phyloP scores from a whole-genome alignment of 495 filamentous ascomycete genomes.

The Penicillium antarcticum region DNA sequence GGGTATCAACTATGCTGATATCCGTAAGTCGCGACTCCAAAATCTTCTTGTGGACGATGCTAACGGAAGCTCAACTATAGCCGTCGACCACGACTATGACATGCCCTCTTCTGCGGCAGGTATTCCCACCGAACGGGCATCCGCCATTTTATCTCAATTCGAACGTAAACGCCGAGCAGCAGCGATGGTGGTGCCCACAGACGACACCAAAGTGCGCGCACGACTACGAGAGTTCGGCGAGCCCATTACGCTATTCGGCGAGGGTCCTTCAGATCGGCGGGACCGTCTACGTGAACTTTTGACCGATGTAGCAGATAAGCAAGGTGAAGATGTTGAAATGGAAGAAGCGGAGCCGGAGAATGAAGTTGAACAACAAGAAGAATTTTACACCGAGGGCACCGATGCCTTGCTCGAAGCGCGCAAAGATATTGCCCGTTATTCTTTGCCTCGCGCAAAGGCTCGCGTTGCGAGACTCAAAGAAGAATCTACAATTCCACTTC shows the following conservation, averaged over 20 bases:
- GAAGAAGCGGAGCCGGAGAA: slow-evolving; percentile 43
- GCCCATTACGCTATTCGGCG: slow-evolving; percentile 92
- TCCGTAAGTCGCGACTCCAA: slow-evolving; percentile 57
- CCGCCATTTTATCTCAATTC: slow-evolving; percentile 85
- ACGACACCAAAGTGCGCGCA: slow-evolving; percentile 80
- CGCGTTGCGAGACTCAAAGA: slow-evolving; percentile 71
- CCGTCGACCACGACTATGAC: slow-evolving; percentile 82
- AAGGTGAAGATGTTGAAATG: slow-evolving; percentile 64
- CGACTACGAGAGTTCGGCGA: slow-evolving; percentile 81
- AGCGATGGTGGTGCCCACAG: slow-evolving; percentile 90
- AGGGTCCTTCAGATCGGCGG: slow-evolving; percentile 81
- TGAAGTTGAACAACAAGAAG: slow-evolving; percentile 80
- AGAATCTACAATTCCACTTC: slow-evolving; percentile 77
- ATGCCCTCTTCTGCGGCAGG: slow-evolving; percentile 69
- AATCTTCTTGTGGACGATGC: not conserved
- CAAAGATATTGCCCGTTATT: slow-evolving; percentile 79
- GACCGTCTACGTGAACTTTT: slow-evolving; percentile 84
- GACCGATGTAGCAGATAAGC: slow-evolving; percentile 64
- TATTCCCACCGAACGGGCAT: slow-evolving; percentile 82
- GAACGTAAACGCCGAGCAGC: slow-evolving; percentile 84
- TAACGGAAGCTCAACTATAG: slow-evolving; percentile 33
- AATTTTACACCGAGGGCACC: slow-evolving; percentile 88
- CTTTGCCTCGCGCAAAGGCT: slow-evolving; percentile 74
- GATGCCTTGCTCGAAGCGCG: slow-evolving; percentile 72
- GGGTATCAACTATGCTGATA: slow-evolving; percentile 72